Base-by-base conservation (phyloP, 345 rosid species). In the Erodium maritimum region DNA sequence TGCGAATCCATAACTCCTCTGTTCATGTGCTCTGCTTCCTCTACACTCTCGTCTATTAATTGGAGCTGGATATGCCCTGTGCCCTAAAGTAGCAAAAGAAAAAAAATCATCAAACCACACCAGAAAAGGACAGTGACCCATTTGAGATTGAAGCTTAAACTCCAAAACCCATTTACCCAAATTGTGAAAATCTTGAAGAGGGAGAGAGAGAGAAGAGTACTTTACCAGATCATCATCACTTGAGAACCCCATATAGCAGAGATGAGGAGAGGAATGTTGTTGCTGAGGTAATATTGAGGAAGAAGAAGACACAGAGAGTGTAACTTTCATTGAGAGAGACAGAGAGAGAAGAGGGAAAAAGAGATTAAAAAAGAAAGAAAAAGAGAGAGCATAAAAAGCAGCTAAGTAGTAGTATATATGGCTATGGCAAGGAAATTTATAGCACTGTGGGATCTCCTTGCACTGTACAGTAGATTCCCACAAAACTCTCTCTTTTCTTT, bases 1-100 rank as follows among this genome's bases (percentile, higher is more conserved):
- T 67, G 68, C 50, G 64, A 24, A 21, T 71, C 81, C 76, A 70
- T 78, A 48, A 50, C 56, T 21, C 59, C 61, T 14, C 64, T 61
- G 6, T 64, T 21, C 25, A 58, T 64, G 10, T 64, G 21, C 25
- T 61, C 69, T 19, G 5, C 25, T 59, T 59, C 75, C 34, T 65
- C 74, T 20, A 60, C 53, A 9, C 42, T 61, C 59, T 73, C 80
- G 52, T 62, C 71, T 57, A 62, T 51, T 20, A 57, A 6, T 0
- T 21, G 57, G 17, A 23, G 57, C 61, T 58, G 64, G 45, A 69
- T 24, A 46, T 67, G 80, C 61, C 61, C 5, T 9, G 61, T 58
- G 16, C 50, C 51, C 61, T 1, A 37, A 29, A 42, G 12, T 14
- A 42, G 17, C 48, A 14, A 42, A 9, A 10, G 48, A 42, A 14